A percentile compares a stretch with the other conserved stretches of the same genome.
phyloP scores from a whole-genome alignment of 164 flowering plant species.

The Liquidambar formosana region DNA sequence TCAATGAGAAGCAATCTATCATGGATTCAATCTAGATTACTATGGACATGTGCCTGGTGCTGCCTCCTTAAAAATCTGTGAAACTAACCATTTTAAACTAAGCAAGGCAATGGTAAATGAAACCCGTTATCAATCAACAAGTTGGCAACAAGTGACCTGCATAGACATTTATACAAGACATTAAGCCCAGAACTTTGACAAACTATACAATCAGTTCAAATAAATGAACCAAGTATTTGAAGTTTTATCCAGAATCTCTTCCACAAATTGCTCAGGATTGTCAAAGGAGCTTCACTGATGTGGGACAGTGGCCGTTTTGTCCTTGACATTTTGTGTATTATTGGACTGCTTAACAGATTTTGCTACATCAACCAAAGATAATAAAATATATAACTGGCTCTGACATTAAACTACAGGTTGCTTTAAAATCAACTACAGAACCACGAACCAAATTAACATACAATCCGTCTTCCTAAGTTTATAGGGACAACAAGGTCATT shows the following conservation, averaged over 20 bases:
- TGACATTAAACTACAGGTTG: not conserved
- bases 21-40: no score
- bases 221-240: no score
- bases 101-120: no score
- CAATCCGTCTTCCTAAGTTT: not conserved
- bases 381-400: not conserved
- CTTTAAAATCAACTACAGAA: not conserved
- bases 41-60: no score
- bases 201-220: no score
- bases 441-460: not conserved
- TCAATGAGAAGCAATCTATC: no score
- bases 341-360: slow-evolving; percentile 47
- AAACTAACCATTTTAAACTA: no score
- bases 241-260: slow-evolving; percentile 67
- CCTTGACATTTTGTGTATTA: slow-evolving; percentile 32
- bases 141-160: no score
- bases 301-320: slow-evolving; percentile 24
- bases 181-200: no score
- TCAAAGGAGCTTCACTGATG: slow-evolving; percentile 30
- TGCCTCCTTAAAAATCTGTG: no score
- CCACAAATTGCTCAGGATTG: slow-evolving; percentile 57
- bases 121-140: no score
- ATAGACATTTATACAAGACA: no score
- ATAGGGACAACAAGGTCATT: not conserved
- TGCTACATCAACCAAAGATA: slow-evolving; percentile 25